Evolutionary conservation across 2,329 filamentous ascomycete species (phyloP).

Genomic region (Thyridium curvatum): DNA sequence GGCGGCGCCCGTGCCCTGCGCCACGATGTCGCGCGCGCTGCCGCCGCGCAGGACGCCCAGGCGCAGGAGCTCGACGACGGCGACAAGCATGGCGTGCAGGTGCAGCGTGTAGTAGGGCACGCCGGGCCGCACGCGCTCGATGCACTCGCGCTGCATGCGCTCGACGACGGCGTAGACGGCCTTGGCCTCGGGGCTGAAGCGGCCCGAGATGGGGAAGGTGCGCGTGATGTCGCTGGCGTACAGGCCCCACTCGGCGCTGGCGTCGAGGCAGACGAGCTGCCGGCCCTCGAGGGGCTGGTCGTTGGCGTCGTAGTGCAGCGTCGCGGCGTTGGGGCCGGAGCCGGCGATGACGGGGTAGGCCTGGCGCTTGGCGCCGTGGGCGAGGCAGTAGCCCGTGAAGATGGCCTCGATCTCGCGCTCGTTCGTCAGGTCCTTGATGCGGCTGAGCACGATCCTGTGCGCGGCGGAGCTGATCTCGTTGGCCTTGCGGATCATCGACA

Average conservation of each 20-base stretch:
- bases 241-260: slow-evolving; percentile 75
- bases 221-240: slow-evolving; percentile 91
- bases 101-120: slow-evolving; percentile 68
- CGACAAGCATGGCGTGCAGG: slow-evolving; percentile 64
- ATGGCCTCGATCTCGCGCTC: slow-evolving; percentile 80
- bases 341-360: slow-evolving; percentile 88
- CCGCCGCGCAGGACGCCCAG: slow-evolving; percentile 68
- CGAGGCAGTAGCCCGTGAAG: slow-evolving; percentile 67
- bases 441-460: slow-evolving; percentile 65
- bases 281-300: slow-evolving; percentile 62
- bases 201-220: slow-evolving; percentile 70
- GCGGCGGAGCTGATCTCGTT: slow-evolving; percentile 73
- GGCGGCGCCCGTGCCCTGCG: slow-evolving; percentile 46
- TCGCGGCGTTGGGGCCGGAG: slow-evolving; percentile 73
- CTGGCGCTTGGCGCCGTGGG: slow-evolving; percentile 67
- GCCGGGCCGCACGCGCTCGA: slow-evolving; percentile 62
- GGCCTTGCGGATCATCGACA: slow-evolving; percentile 74
- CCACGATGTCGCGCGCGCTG: slow-evolving; percentile 44
- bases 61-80: slow-evolving; percentile 61
- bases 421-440: slow-evolving; percentile 57
- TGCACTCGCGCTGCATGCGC: slow-evolving; percentile 73
- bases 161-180: slow-evolving; percentile 73
- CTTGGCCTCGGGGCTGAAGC: slow-evolving; percentile 61
- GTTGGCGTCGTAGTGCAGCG: slow-evolving; percentile 82
- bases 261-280: slow-evolving; percentile 77